These are phyloP conservation scores for Xanthoconium purpureum DNA, from an alignment of 768 basidiomycete genomes.

Conservation along the genomic window DNA sequence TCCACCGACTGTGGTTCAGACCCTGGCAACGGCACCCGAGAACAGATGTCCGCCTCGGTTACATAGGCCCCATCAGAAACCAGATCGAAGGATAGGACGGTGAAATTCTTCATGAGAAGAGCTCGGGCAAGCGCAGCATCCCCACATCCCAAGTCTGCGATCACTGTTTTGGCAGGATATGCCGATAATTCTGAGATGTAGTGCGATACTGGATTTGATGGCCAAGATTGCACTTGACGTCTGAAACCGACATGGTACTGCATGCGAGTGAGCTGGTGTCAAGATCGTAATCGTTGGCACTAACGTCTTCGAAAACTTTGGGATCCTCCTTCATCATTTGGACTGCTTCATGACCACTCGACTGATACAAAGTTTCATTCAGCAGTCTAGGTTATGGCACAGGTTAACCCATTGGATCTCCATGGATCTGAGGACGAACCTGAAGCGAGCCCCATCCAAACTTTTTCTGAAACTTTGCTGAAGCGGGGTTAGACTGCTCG, in stretches of 20 bases:
- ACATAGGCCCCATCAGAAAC: constrained; percentile 74
- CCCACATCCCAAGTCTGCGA: constrained; percentile 94
- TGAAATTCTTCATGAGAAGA: constrained; percentile 64
- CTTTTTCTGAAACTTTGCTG: constrained; percentile 78
- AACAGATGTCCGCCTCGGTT: constrained; percentile 86
- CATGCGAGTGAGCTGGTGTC: constrained; percentile 9
- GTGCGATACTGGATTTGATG: constrained; percentile 85
- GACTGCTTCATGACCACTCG: constrained; percentile 68
- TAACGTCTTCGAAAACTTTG: constrained; percentile 77
- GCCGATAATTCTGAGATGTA: constrained; percentile 65
- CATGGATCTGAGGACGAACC: constrained; percentile 39
- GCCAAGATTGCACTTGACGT: constrained; percentile 89
- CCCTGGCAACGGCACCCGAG: constrained; percentile 80
- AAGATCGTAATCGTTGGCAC: constrained; percentile 15
- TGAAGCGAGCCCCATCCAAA: constrained; percentile 83
- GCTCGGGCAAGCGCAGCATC: constrained; percentile 83
- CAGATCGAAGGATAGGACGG: constrained; percentile 77
- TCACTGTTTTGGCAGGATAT: constrained; percentile 64
- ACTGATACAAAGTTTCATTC: constrained; percentile 92
- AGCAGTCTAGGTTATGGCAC: constrained; percentile 56
- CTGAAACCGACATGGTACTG: constrained; percentile 95
- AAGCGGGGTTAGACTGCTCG: constrained; percentile 56
- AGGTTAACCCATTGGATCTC: constrained; percentile 7
- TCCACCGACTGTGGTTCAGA: constrained; percentile 46
- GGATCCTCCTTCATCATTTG: constrained; percentile 84